These are phyloP conservation scores for Oryza rufipogon DNA, from an alignment of 176 grass and related monocot species.

Conservation along the genomic window DNA sequence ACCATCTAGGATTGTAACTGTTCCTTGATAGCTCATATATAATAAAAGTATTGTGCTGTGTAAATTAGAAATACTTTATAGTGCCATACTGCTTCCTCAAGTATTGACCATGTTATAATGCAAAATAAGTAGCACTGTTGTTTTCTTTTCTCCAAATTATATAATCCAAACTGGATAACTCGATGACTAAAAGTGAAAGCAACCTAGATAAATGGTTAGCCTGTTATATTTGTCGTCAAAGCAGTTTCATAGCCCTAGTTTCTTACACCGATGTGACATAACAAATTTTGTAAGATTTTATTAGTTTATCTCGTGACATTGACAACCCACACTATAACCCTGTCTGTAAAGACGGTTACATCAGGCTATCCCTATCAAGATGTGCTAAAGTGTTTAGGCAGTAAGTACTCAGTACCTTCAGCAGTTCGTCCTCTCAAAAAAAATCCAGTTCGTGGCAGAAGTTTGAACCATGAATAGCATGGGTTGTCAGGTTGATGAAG, in stretches of 20 bases:
- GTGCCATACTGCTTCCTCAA: background rate
- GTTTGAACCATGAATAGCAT: background rate
- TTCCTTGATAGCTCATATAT: background rate
- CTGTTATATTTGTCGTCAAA: background rate
- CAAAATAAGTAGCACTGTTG: background rate
- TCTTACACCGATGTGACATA: background rate
- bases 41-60: slow-evolving; percentile 2
- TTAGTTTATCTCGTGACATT: background rate
- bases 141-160: background rate
- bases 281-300: background rate
- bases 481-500: background rate
- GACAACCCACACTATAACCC: background rate
- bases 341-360: background rate
- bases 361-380: background rate
- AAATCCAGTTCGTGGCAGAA: background rate
- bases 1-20: slow-evolving; percentile 26
- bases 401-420: background rate
- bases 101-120: background rate
- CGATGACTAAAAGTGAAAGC: background rate
- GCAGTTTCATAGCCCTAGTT: background rate
- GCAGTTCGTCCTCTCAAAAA: background rate
- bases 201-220: background rate
- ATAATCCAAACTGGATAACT: background rate
- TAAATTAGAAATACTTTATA: background rate
- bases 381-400: background rate